These are phyloP conservation scores for Parvularia atlantis DNA, from an alignment of 78 protist genomes.

Conservation along the genomic window DNA sequence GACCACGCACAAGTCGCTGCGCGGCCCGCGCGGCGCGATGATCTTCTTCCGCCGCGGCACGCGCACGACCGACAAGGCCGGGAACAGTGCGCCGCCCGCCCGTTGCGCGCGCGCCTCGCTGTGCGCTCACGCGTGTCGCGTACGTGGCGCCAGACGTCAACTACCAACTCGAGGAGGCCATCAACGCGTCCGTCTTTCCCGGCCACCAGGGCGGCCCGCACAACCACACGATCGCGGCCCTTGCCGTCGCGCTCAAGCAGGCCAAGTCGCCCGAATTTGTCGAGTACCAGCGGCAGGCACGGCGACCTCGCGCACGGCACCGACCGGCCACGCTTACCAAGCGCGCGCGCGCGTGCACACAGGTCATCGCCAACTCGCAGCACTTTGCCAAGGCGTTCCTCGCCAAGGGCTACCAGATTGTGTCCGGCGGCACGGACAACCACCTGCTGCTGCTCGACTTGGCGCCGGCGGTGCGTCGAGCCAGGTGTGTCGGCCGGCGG, in stretches of 20 bases:
- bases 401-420: conserved; percentile 64
- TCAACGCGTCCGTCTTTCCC: conserved; percentile 99
- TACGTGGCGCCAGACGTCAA: no score
- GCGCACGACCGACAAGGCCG: no score
- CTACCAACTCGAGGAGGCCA: no score
- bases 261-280: conserved; percentile 75
- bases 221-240: conserved; percentile 92
- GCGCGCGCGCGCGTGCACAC: no score
- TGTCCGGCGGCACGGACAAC: conserved; percentile 92
- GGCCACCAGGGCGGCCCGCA: conserved; percentile 98
- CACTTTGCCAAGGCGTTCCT: conserved; percentile 62
- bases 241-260: conserved; percentile 84
- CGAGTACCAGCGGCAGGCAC: no score
- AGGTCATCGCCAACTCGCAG: conserved; percentile 63
- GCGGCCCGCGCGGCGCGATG: conserved; percentile 76
- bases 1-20: conserved; percentile 84
- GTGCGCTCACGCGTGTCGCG: no score
- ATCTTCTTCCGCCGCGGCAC: conserved; percentile 65
- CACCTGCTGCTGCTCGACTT: conserved; percentile 84
- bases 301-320: no score
- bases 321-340: no score
- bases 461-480: no score
- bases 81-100: no score
- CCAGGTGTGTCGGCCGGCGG: neutral
- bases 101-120: no score